Evolutionary conservation across 257 asterid genomes (phyloP).

Genomic region (Solanum pimpinellifolium): DNA sequence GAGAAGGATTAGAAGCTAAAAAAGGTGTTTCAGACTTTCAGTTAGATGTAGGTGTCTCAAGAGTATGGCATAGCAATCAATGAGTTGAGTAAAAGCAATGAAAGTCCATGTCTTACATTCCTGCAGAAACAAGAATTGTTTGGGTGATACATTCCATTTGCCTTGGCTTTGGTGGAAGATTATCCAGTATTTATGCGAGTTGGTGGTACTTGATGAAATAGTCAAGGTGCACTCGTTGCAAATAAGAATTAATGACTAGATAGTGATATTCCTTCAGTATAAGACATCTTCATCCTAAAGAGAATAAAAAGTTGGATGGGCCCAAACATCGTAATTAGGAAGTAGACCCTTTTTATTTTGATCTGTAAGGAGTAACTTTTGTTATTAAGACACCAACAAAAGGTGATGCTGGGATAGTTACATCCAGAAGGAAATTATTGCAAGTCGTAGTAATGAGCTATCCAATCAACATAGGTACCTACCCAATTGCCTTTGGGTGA

Average conservation of each 20-base stretch:
- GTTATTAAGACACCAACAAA: background rate
- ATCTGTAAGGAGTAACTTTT: background rate
- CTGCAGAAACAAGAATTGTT: background rate
- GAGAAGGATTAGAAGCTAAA: background rate
- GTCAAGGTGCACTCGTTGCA: background rate
- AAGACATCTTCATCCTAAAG: background rate
- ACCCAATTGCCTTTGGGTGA: background rate
- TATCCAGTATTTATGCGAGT: background rate
- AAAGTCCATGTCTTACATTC: background rate
- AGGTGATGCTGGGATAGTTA: background rate
- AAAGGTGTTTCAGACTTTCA: background rate
- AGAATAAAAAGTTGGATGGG: background rate
- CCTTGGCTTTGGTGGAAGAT: background rate
- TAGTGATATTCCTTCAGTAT: background rate
- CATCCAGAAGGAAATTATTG: background rate
- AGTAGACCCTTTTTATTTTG: background rate
- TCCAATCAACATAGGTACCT: background rate
- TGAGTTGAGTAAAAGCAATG: background rate
- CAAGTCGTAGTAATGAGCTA: background rate
- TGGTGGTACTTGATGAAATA: background rate
- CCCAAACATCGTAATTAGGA: background rate
- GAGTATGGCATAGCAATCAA: background rate
- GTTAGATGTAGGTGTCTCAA: background rate
- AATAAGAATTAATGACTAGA: background rate
- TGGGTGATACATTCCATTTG: background rate